Evolutionary conservation across 371 early-diverging fungal species (phyloP).

Genomic region (Amoeboaphelidium occidentale): DNA sequence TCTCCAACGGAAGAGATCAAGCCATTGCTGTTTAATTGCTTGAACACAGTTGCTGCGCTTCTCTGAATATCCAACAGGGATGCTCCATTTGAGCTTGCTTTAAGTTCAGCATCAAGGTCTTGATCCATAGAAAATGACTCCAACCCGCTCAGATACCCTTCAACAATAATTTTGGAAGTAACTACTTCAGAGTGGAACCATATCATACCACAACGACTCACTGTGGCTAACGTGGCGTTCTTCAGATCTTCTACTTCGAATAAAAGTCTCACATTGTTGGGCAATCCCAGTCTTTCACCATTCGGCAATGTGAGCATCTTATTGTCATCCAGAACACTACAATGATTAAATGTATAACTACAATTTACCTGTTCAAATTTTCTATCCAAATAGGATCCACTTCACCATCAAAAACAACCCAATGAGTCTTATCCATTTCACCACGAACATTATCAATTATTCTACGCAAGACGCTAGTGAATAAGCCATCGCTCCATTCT

Average conservation of each 20-base stretch:
- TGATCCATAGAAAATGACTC: too few relatives aligned
- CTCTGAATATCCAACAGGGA: too few relatives aligned
- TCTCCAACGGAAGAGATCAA: slow-evolving; percentile 45
- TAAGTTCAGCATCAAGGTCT: too few relatives aligned
- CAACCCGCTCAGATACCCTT: too few relatives aligned
- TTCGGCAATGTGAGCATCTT: slow-evolving; percentile 85
- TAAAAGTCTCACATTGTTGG: slow-evolving; percentile 89
- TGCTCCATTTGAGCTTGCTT: too few relatives aligned
- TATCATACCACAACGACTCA: slow-evolving; percentile 97
- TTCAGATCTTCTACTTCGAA: slow-evolving; percentile 95
- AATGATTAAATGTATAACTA: slow-evolving; percentile 4
- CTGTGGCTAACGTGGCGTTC: slow-evolving; percentile 94
- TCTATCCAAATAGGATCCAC: slow-evolving; percentile 99
- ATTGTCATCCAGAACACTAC: slow-evolving; percentile 86
- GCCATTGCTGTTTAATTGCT: too few relatives aligned
- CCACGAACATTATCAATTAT: slow-evolving; percentile 94
- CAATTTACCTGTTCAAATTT: slow-evolving; percentile 59
- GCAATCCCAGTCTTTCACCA: slow-evolving; percentile 90
- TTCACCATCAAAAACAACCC: slow-evolving; percentile 98
- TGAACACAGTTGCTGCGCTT: too few relatives aligned
- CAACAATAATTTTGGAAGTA: slow-evolving; percentile 46
- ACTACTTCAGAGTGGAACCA: slow-evolving; percentile 90
- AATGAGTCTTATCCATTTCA: slow-evolving; percentile 72
- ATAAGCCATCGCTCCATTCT: slow-evolving; percentile 97
- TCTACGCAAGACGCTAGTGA: slow-evolving; percentile 85